Evolutionary conservation across 495 filamentous ascomycete genomes (phyloP).

Genomic region (Neurospora tetraspora): DNA sequence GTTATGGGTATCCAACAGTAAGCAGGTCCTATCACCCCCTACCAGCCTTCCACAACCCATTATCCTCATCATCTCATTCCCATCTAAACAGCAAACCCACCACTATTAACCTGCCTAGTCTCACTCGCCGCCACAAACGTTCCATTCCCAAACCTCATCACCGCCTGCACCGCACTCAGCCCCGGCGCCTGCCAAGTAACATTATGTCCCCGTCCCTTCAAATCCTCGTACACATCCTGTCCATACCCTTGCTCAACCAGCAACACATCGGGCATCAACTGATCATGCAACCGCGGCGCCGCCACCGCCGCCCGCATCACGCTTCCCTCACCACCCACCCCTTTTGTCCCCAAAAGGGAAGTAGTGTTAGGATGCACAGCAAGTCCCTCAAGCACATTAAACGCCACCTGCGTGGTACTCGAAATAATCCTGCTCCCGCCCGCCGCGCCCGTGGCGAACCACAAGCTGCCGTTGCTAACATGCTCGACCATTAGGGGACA

Average conservation of each 20-base stretch:
- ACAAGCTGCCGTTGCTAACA: conserved; percentile 52
- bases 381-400: conserved; percentile 52
- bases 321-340: conserved; percentile 29
- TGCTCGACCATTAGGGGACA: conserved; percentile 63
- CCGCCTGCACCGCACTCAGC: conserved; percentile 59
- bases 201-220: conserved; percentile 59
- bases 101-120: conserved; percentile 64
- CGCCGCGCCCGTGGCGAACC: conserved; percentile 64
- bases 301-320: conserved; percentile 51
- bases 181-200: conserved; percentile 59
- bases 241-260: conserved; percentile 64
- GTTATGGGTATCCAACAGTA: background rate
- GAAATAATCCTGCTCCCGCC: conserved; percentile 89
- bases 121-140: conserved; percentile 52
- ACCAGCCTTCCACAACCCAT: background rate
- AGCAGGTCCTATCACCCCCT: background rate
- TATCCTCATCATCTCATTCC: background rate
- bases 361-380: background rate
- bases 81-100: conserved; percentile 54
- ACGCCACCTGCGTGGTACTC: conserved; percentile 65
- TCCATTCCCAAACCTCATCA: conserved; percentile 59
- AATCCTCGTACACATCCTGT: conserved; percentile 51
- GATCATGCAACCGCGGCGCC: conserved; percentile 68
- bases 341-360: background rate
- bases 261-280: conserved; percentile 61